phyloP scores from a whole-genome alignment of 2,329 filamentous ascomycete species.

The Aureobasidium sp. region DNA sequence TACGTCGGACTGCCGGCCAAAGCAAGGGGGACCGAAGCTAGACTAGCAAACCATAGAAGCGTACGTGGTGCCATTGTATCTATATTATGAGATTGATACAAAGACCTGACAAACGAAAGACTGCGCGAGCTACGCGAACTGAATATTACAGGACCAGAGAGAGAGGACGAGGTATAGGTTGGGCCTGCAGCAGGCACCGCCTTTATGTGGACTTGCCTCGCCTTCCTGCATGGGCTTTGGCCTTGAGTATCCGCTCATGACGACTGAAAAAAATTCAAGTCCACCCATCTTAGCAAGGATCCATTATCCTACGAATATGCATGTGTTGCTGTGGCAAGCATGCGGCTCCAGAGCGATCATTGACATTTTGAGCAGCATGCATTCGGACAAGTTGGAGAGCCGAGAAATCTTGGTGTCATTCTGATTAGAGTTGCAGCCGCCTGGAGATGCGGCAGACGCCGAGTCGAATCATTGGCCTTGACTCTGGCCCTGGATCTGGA shows the following conservation, averaged over 20 bases:
- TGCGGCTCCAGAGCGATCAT: constrained; percentile 8
- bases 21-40: not conserved
- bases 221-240: constrained; percentile 2
- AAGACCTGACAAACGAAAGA: not conserved
- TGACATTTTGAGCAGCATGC: not conserved
- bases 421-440: not conserved
- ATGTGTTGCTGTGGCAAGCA: constrained; percentile 9
- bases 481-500: not conserved
- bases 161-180: not conserved
- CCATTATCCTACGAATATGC: constrained; percentile 7
- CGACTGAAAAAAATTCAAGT: not conserved
- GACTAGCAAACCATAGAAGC: not conserved
- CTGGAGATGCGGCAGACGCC: not conserved
- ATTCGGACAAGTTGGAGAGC: not conserved
- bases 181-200: not conserved
- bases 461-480: not conserved
- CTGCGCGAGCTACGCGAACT: not conserved
- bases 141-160: not conserved
- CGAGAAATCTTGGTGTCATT: not conserved
- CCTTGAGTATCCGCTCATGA: not conserved
- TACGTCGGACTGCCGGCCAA: constrained; percentile 16
- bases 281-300: not conserved
- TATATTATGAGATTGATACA: not conserved
- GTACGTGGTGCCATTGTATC: not conserved
- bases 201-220: not conserved